Base-by-base conservation (phyloP, 2,329 filamentous ascomycete genomes). In the Elsinoe arachidis region DNA sequence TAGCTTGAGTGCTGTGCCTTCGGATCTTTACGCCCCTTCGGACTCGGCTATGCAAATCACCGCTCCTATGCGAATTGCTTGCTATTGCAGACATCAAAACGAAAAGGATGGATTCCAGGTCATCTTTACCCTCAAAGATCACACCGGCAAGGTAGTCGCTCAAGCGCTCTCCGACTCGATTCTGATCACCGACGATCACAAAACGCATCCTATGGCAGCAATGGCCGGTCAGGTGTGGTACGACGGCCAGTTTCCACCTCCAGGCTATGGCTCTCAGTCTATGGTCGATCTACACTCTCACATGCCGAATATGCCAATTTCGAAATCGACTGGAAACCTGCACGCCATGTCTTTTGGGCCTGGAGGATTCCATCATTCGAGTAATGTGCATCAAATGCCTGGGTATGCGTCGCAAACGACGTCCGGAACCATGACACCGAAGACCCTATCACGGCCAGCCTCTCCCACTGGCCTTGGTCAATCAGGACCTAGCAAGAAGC, bases 151-250 rank as follows among this genome's bases (percentile, higher is more conserved):
- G 44, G 75, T 96, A 33, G 76, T 97, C 43, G 88, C 90, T 5
- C 92, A 99, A 72, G 83, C 85, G 55, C 86, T 96, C 62, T 90
- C 89, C 17, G 84, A 86, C 57, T 88, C 90, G 0, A 95, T 97
- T 62, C 92, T 96, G 81, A 96, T 97, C 62, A 97, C 93, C 1
- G 92, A 99, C 69, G 92, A 99, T 67, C 92, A 97, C 76, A 97
- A 97, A 75, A 96, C 90, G 6, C 87, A 89, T 64, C 68, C 68
- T 55, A 63, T 67, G 33, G 59, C 67, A 7, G 60, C 64, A 2
- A 62, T 67, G 43, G 49, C 65, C 4, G 63, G 63, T 34, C 65
- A 65, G 21, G 59, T 63, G 14, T 66, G 63, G 58, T 65, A 66
- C 35, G 63, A 65, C 15, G 54, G 63, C 12, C 61, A 62, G 23